phyloP scores from a whole-genome alignment of 805 yeast species.

The Saturnispora zaruensis region DNA sequence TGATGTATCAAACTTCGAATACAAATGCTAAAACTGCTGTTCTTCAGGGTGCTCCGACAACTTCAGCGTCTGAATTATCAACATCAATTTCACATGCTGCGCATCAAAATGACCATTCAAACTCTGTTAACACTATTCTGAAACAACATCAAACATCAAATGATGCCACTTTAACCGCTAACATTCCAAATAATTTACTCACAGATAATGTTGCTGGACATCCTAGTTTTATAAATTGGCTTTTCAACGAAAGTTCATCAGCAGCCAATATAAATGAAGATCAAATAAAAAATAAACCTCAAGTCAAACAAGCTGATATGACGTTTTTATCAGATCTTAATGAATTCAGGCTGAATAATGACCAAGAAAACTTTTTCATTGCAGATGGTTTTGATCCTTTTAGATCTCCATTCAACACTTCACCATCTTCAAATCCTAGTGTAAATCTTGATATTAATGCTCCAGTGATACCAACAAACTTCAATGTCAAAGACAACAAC shows the following conservation, averaged over 20 bases:
- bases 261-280: constrained; percentile 10
- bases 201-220: constrained; percentile 4
- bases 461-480: not conserved
- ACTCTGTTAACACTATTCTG: not conserved
- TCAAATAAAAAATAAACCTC: not conserved
- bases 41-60: not conserved
- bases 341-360: constrained; percentile 21
- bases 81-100: not conserved
- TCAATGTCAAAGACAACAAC: not conserved
- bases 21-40: not conserved
- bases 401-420: constrained; percentile 18
- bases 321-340: constrained; percentile 18
- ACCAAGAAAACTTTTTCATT: constrained; percentile 24
- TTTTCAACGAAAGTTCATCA: constrained; percentile 14
- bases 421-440: constrained; percentile 14
- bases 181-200: not conserved
- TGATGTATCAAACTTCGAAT: not conserved
- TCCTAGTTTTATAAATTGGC: constrained; percentile 24
- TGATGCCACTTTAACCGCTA: not conserved
- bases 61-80: not conserved
- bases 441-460: not conserved
- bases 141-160: not conserved
- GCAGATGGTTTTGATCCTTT: constrained; percentile 23
- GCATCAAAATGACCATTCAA: not conserved
- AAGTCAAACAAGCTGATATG: not conserved